phyloP scores from a whole-genome alignment of 768 basidiomycete species.

The Russula ochroleuca region DNA sequence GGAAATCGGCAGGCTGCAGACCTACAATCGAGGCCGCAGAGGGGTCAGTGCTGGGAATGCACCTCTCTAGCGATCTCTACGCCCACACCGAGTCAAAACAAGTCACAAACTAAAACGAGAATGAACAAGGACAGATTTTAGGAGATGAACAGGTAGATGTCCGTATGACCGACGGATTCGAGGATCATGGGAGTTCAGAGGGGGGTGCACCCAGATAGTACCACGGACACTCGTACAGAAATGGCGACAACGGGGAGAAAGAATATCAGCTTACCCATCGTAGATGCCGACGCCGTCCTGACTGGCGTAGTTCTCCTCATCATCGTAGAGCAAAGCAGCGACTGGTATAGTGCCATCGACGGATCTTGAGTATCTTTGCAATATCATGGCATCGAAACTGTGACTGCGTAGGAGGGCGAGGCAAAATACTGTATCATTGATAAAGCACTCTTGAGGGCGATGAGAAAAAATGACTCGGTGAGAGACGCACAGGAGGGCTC shows the following conservation, averaged over 20 bases:
- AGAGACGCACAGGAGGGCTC: not conserved
- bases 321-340: conserved; percentile 68
- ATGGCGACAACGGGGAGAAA: not conserved
- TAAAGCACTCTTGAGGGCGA: not conserved
- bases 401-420: not conserved
- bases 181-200: too few species aligned
- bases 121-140: not conserved
- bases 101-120: not conserved
- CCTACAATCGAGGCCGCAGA: not conserved
- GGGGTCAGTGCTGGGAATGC: too few species aligned
- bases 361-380: conserved; percentile 50
- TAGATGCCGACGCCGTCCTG: conserved; percentile 88
- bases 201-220: not conserved
- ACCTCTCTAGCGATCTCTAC: not conserved
- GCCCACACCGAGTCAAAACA: not conserved
- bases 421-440: not conserved
- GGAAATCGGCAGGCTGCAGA: not conserved
- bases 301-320: conserved; percentile 68
- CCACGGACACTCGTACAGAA: not conserved
- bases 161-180: too few species aligned
- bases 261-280: conserved; percentile 87
- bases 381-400: conserved; percentile 20
- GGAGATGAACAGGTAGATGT: too few species aligned
- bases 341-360: conserved; percentile 79
- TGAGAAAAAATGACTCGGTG: not conserved